Evolutionary conservation across 495 filamentous ascomycete genomes (phyloP).

Genomic region (Penicillium bialowiezense): DNA sequence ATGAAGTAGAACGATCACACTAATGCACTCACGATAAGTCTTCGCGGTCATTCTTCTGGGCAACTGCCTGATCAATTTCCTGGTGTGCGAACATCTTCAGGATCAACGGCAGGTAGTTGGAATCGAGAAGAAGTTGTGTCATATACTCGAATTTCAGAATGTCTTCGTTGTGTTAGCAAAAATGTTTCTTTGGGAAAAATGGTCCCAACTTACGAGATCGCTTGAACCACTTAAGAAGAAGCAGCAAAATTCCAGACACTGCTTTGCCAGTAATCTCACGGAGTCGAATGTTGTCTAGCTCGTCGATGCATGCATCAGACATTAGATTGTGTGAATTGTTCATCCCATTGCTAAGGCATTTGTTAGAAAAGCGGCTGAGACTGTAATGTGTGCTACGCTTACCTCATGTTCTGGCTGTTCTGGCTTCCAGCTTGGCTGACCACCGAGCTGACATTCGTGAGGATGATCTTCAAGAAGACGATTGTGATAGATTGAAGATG

Average conservation of each 20-base stretch:
- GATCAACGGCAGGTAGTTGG: conserved; percentile 88
- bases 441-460: conserved; percentile 72
- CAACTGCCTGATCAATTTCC: conserved; percentile 85
- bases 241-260: conserved; percentile 77
- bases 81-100: conserved; percentile 91
- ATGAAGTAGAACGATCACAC: neutral
- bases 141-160: conserved; percentile 95
- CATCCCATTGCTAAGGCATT: conserved; percentile 28
- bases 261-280: conserved; percentile 90
- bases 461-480: conserved; percentile 81
- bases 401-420: conserved; percentile 40
- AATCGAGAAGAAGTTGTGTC: conserved; percentile 87
- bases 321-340: conserved; percentile 35
- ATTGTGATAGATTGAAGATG: conserved; percentile 93
- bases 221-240: conserved; percentile 95
- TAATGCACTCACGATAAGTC: conserved; percentile 65
- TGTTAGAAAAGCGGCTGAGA: conserved; percentile 5
- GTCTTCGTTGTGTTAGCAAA: conserved; percentile 52
- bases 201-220: conserved; percentile 68
- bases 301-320: conserved; percentile 54
- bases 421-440: conserved; percentile 52
- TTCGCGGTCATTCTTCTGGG: conserved; percentile 76
- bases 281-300: conserved; percentile 73
- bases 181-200: no score
- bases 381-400: conserved; percentile 1